Base-by-base conservation (phyloP, 2,329 filamentous ascomycete species). In the Juglanconis sp. region DNA sequence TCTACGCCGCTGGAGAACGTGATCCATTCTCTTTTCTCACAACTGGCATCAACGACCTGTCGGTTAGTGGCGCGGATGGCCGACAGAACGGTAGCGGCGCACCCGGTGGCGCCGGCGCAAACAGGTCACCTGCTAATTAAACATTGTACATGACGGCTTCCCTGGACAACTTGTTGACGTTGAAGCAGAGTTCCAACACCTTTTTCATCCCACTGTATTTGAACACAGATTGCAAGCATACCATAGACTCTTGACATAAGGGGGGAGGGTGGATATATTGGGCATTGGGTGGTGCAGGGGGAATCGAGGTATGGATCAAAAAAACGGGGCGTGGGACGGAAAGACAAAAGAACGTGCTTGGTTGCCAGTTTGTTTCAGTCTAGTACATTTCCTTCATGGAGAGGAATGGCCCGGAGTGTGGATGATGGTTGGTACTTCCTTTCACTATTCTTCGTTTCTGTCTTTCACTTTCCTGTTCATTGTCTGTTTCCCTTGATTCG, bases 21-120 rank as follows among this genome's bases (percentile, higher is more conserved):
- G 90, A 93, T 68, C 89, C 90, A 10, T 93, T 94, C 73, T 87
- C 89, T 15, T 94, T 94, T 78, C 81, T 95, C 55, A 90, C 87
- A 35, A 83, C 84, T 35, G 88, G 88, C 48, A 90, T 95, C 61
- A 84, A 87, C 59, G 84, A 86, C 53, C 81, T 95, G 56, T 87
- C 87, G 42, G 89, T 95, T 67, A 85, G 87, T 70, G 87, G 84
- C 65, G 80, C 77, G 59, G 85, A 88, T 65, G 78, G 79, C 64
- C 85, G 85, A 59, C 85, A 87, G 75, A 88, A 88, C 66, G 85
- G 85, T 62, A 77, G 79, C 17, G 76, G 77, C 57, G 81, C 79
- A 57, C 81, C 79, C 78, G 36, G 46, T 31, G 46, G 24, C 9
- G 17, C 17, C 13, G 46, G 46, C 11, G 46, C 46, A 9, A 85